A percentile compares a stretch with the other conserved stretches of the same genome.
phyloP scores from a whole-genome alignment of 768 basidiomycete species.

The Boletus speciosus region DNA sequence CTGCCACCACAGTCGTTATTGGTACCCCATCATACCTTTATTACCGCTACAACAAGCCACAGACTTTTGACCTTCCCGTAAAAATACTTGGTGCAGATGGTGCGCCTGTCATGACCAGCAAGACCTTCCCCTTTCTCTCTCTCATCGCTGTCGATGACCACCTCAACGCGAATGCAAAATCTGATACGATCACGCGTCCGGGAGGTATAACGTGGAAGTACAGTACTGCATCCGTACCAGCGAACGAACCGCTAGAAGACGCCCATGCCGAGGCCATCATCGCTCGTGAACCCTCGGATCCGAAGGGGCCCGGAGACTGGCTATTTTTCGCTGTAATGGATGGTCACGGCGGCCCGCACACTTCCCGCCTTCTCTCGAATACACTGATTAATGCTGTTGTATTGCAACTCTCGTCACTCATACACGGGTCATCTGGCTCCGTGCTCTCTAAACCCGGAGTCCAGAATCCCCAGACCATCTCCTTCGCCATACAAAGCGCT shows the following conservation, averaged over 20 bases:
- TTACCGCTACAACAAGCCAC: constrained; percentile 44
- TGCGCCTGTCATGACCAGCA: constrained; percentile 50
- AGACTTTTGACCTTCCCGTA: constrained; percentile 60
- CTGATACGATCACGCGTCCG: constrained; percentile 45
- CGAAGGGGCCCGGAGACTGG: constrained; percentile 62
- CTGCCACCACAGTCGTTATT: constrained; percentile 50
- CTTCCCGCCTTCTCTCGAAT: constrained; percentile 78
- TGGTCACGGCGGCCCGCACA: constrained; percentile 82
- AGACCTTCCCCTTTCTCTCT: constrained; percentile 54
- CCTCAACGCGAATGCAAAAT: constrained; percentile 51
- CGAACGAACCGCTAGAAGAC: constrained; percentile 93
- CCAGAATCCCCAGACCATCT: constrained; percentile 51
- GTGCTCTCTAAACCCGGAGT: constrained; percentile 35
- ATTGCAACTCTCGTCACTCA: constrained; percentile 62
- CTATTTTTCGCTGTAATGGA: constrained; percentile 90
- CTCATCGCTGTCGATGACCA: constrained; percentile 53
- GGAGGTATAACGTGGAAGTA: constrained; percentile 67
- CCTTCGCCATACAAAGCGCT: constrained; percentile 68
- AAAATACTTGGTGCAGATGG: constrained; percentile 56
- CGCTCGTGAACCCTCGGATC: constrained; percentile 56
- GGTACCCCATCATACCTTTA: constrained; percentile 59
- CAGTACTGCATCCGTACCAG: constrained; percentile 73
- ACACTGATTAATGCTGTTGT: constrained; percentile 82
- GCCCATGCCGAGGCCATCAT: constrained; percentile 71
- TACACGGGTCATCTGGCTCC: constrained; percentile 33